A percentile compares a stretch with the other conserved stretches of the same genome.
Conservation (phyloP, 2,329 filamentous ascomycete genomes). For the Cercospora citrullina region DNA sequence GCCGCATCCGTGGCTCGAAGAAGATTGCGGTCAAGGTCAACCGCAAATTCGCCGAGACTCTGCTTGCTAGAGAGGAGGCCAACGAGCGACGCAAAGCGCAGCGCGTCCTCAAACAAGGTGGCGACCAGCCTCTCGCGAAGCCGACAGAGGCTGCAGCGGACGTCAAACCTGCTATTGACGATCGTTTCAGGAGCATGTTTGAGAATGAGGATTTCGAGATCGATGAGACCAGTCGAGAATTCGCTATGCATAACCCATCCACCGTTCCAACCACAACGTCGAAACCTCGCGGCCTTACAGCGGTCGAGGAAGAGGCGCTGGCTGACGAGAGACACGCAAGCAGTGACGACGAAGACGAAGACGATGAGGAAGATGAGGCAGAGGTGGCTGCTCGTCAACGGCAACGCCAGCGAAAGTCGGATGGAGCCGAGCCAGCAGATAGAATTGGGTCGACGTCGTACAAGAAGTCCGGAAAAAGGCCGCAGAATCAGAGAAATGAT, state of each 20-base stretch:
- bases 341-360: constrained; percentile 40
- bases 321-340: constrained; percentile 40
- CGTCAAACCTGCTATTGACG: constrained; percentile 64
- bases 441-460: constrained; percentile 69
- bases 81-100: constrained; percentile 50
- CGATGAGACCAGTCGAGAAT: constrained; percentile 86
- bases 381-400: constrained; percentile 36
- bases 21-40: constrained; percentile 92
- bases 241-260: constrained; percentile 84
- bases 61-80: constrained; percentile 70
- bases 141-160: constrained; percentile 42
- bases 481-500: constrained; percentile 37
- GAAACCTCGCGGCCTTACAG: constrained; percentile 54
- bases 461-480: constrained; percentile 56
- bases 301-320: constrained; percentile 61
- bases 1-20: constrained; percentile 88
- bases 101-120: constrained; percentile 58
- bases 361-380: constrained; percentile 30
- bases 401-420: constrained; percentile 42
- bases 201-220: constrained; percentile 91
- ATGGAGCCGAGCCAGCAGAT: constrained; percentile 42
- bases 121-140: constrained; percentile 56
- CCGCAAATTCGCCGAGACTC: constrained; percentile 64
- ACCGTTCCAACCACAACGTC: constrained; percentile 53
- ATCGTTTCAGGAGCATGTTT: constrained; percentile 85